Evolutionary conservation across 306 rosid genomes (phyloP).

Genomic region (Fragaria nilgerrensis): DNA sequence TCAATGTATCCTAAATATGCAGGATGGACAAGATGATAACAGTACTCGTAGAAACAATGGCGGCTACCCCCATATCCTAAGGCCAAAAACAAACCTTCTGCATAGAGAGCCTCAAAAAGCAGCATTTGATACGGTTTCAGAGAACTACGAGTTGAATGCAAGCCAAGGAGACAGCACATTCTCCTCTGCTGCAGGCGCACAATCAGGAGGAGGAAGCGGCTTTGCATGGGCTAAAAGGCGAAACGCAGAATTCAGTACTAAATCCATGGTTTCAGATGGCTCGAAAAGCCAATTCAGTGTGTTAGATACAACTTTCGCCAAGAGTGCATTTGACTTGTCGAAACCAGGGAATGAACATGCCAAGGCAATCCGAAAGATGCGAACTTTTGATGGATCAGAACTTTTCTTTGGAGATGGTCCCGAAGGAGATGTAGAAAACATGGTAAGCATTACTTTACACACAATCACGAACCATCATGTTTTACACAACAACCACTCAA

Average conservation of each 20-base stretch:
- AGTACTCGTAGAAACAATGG: conserved; percentile 34
- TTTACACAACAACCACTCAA: background rate
- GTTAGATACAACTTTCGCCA: conserved; percentile 74
- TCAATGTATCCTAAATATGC: conserved; percentile 17
- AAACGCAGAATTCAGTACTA: conserved; percentile 43
- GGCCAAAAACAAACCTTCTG: conserved; percentile 35
- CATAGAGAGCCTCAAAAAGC: conserved; percentile 39
- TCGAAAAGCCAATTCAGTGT: conserved; percentile 84
- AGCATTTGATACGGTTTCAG: conserved; percentile 51
- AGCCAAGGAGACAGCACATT: conserved; percentile 40
- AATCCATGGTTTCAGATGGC: conserved; percentile 78
- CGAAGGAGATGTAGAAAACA: conserved; percentile 16
- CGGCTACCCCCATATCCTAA: conserved; percentile 23
- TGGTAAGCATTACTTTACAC: conserved; percentile 26
- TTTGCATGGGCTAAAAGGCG: conserved; percentile 68
- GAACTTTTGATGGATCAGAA: conserved; percentile 50
- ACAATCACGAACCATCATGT: conserved; percentile 10
- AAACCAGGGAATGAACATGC: conserved; percentile 28
- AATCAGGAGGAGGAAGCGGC: conserved; percentile 53
- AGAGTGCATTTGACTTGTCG: conserved; percentile 40
- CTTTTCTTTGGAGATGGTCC: background rate
- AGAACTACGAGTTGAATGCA: conserved; percentile 36
- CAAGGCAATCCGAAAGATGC: conserved; percentile 33
- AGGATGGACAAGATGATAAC: conserved; percentile 41
- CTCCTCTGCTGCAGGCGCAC: conserved; percentile 40